Evolutionary conservation across 2,329 filamentous ascomycete genomes (phyloP), one percentile per base, ranked within the genome.

Genomic region (Botryotinia convoluta): DNA sequence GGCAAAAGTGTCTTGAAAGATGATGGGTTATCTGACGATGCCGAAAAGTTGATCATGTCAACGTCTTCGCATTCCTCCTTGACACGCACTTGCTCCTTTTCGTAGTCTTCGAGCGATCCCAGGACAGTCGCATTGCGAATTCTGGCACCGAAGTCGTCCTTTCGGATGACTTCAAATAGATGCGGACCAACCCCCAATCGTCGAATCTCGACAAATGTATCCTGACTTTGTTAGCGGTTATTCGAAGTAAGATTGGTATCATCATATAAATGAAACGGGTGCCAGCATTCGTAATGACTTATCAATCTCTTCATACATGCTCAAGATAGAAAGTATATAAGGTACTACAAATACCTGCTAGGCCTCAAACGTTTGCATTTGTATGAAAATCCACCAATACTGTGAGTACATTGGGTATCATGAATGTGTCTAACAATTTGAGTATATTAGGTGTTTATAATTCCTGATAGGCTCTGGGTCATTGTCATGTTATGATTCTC

Each of bases 111-210:
- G 37, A 76, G 73, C 71, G 87, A 83, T 60, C 93, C 93, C 78
- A 98, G 88, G 22, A 95, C 90, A 73, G 89, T 89, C 7, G 94
- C 94, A 78, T 93, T 92, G 74, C 92, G 86, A 76, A 98, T 98
- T 61, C 90, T 88, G 45, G 89, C 88, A 71, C 90, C 90, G 80
- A 98, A 95, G 80, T 97, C 90, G 59, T 87, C 86, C 82, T 95
- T 97, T 74, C 88, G 88, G n/a, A 88, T 86, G n/a, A 97, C 85
- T 79, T 94, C 90, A 76, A 91, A 88, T 37, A 97, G 86, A 78
- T 92, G 90, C 1, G 91, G 90, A 79, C 92, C 89, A 62, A 85
- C 85, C 8, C 86, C 85, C 3, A 96, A 87, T 81, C 97, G 92
- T 78, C 91, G 92, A 76, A 98, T 89, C 77, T 95, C 91, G 62